These are phyloP conservation scores for Calvatia gigantea DNA, from an alignment of 768 basidiomycete species.

Conservation along the genomic window DNA sequence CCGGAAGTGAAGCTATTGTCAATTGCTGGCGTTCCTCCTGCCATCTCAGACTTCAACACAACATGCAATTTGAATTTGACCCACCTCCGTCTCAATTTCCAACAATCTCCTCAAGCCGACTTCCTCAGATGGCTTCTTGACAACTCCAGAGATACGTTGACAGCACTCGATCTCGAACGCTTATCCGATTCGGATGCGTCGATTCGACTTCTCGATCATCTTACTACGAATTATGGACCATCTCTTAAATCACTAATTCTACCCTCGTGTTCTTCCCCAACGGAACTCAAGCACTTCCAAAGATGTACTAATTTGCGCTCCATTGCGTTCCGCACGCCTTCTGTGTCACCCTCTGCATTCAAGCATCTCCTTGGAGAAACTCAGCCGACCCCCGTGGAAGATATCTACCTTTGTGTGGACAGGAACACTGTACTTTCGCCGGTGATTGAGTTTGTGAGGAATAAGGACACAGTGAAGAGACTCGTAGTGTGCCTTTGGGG, in stretches of 20 bases:
- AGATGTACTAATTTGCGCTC: constrained; percentile 6
- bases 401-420: constrained; percentile 52
- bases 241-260: constrained; percentile 53
- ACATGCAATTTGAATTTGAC: constrained; percentile 31
- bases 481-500: constrained; percentile 10
- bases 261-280: constrained; percentile 46
- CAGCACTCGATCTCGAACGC: constrained; percentile 53
- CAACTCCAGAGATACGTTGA: constrained; percentile 47
- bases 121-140: constrained; percentile 71
- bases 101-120: constrained; percentile 55
- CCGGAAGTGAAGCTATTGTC: constrained; percentile 52
- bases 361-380: constrained; percentile 16
- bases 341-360: constrained; percentile 8
- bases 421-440: constrained; percentile 49
- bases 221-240: constrained; percentile 46
- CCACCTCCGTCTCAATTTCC: constrained; percentile 61
- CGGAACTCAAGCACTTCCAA: constrained; percentile 11
- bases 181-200: constrained; percentile 45
- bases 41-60: constrained; percentile 35
- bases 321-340: constrained; percentile 11
- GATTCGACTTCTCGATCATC: constrained; percentile 42
- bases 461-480: constrained; percentile 31
- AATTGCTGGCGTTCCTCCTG: constrained; percentile 53
- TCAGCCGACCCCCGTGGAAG: constrained; percentile 39
- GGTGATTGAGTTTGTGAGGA: constrained; percentile 53